phyloP scores from a whole-genome alignment of 2,329 filamentous ascomycete species.

The Seiridium cupressi region DNA sequence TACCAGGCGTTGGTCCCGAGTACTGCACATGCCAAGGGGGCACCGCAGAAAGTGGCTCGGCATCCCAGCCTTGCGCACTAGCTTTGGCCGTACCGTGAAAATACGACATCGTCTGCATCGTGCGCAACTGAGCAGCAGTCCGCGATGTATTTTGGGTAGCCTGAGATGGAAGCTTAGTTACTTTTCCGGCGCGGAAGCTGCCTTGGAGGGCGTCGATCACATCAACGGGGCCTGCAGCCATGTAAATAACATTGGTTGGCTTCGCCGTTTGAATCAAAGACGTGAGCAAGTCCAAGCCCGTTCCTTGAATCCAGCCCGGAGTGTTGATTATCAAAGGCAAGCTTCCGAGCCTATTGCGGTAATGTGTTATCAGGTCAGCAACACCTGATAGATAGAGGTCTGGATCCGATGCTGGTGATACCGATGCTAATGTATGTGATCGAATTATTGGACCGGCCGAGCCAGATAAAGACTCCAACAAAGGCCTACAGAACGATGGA shows the following conservation, averaged over 20 bases:
- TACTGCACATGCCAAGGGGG: slow-evolving; percentile 65
- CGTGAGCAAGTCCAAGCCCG: slow-evolving; percentile 63
- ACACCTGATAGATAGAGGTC: slow-evolving; percentile 66
- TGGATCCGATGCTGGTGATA: slow-evolving; percentile 64
- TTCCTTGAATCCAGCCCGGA: slow-evolving; percentile 70
- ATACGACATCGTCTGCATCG: slow-evolving; percentile 79
- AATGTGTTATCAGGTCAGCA: slow-evolving; percentile 59
- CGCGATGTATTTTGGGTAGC: slow-evolving; percentile 52
- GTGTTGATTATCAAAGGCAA: slow-evolving; percentile 70
- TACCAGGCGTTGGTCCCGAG: slow-evolving; percentile 43
- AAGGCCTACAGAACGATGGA: slow-evolving; percentile 64
- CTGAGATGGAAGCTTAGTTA: slow-evolving; percentile 55
- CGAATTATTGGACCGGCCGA: slow-evolving; percentile 45
- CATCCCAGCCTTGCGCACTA: slow-evolving; percentile 43
- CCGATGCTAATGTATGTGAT: slow-evolving; percentile 65
- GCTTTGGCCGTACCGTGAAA: slow-evolving; percentile 53
- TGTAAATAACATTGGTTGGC: slow-evolving; percentile 64
- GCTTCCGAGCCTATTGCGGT: slow-evolving; percentile 42
- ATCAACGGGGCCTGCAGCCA: slow-evolving; percentile 62
- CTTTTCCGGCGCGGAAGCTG: slow-evolving; percentile 34
- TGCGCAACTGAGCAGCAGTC: slow-evolving; percentile 63
- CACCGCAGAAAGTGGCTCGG: slow-evolving; percentile 52
- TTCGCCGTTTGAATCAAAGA: slow-evolving; percentile 52
- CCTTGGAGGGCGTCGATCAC: slow-evolving; percentile 48
- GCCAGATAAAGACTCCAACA: slow-evolving; percentile 29